Evolutionary conservation across 768 basidiomycete genomes (phyloP), one percentile per base, ranked within the genome.

Genomic region (Serpula lacrymans): DNA sequence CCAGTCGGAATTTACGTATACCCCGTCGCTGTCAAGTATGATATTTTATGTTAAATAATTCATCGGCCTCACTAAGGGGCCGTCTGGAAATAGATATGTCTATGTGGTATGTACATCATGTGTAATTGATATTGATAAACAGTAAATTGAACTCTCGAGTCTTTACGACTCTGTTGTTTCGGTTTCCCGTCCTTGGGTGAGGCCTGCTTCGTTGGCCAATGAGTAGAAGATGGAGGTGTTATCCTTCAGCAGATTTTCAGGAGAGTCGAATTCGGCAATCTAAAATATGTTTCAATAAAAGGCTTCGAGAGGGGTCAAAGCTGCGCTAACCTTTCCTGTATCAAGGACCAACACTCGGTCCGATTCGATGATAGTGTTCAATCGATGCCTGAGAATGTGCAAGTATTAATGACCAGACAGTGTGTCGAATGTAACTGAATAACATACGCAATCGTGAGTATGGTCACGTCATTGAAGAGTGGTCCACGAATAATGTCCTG

Each of bases 401-500:
- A 42, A 42, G 12, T 16, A 1, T 37, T 27, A 11, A 37, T 16
- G 24, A 37, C 8, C 9, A 21, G n/a, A 36, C 14, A 30, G 12
- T 26, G 13, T 6, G n/a, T 24, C 28, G 8, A 34, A 37, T 10
- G 10, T 25, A 17, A 38, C 48, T 45, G 23, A 13, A 41, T 12
- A 35, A 72, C 79, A 53, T 65, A 88, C 80, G 88, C 89, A 52
- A 92, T 90, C 11, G 88, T 92, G 38, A 95, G 62, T 42, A 92
- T 90, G 9, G 91, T 93, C 11, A 86, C 82, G 43, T 84, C 64
- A 3, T 72, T 64, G 55, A 94, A 95, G 22, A 84, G 75, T 4
- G 82, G 75, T 6, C 91, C 88, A 20, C 80, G 75, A 33, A 95
- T 86, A 47, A 92, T 91, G 9, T 82, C 80, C 67, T 96, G 92